Percentiles rank a stretch among this genome's conserved stretches.
Evolutionary conservation across 2,329 filamentous ascomycete species (phyloP).

Genomic region (Talaromyces sp.): DNA sequence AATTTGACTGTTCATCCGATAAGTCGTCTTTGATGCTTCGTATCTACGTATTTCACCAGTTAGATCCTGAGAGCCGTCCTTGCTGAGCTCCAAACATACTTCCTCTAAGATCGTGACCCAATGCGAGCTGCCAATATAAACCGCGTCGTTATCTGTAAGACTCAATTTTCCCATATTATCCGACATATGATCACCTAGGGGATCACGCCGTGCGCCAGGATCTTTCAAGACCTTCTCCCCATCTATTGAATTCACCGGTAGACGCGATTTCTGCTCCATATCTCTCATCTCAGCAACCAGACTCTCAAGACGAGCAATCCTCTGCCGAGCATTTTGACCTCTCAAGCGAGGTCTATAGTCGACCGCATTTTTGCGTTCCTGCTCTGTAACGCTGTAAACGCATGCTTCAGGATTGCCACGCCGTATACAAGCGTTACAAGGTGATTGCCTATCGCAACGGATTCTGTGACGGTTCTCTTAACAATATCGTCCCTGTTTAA

Average conservation of each 20-base stretch:
- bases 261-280: background rate
- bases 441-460: constrained; percentile 10
- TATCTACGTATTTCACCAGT: background rate
- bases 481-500: background rate
- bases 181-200: background rate
- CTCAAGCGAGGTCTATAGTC: constrained; percentile 11
- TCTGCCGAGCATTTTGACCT: constrained; percentile 8
- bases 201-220: background rate
- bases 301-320: constrained; percentile 7
- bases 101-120: constrained; percentile 13
- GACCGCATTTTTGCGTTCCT: constrained; percentile 9
- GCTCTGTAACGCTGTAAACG: constrained; percentile 5
- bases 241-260: too few species aligned
- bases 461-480: background rate
- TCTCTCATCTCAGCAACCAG: constrained; percentile 13
- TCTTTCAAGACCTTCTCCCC: background rate
- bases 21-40: constrained; percentile 10
- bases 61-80: background rate
- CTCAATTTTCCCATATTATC: constrained; percentile 9
- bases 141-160: constrained; percentile 5
- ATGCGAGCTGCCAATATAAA: constrained; percentile 12
- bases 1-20: background rate
- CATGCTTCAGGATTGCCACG: constrained; percentile 9
- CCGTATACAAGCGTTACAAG: constrained; percentile 7
- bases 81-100: background rate